Evolutionary conservation across 2,329 filamentous ascomycete species (phyloP).

Genomic region (Phaeosphaeriaceae sp.): DNA sequence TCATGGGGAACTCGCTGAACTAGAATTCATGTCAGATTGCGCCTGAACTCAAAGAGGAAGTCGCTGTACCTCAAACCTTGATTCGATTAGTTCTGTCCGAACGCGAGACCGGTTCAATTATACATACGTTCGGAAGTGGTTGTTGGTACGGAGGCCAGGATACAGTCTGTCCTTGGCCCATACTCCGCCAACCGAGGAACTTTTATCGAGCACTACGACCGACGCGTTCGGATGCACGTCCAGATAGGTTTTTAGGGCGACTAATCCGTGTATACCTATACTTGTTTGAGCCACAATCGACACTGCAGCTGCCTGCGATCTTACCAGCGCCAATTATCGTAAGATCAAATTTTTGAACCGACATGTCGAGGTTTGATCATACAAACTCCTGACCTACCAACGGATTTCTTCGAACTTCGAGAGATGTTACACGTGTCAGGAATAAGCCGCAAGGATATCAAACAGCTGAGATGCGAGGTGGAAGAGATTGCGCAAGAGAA

Average conservation of each 20-base stretch:
- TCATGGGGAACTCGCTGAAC: conserved; percentile 48
- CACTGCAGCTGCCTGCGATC: neutral
- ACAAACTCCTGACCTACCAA: neutral
- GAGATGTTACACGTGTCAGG: neutral
- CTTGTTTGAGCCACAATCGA: neutral
- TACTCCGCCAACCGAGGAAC: conserved; percentile 50
- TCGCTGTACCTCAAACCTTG: conserved; percentile 22
- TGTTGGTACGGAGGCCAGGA: conserved; percentile 54
- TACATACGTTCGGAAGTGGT: conserved; percentile 49
- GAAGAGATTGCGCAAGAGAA: neutral
- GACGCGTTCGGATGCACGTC: conserved; percentile 51
- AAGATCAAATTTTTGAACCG: conserved; percentile 18
- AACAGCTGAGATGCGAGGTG: neutral
- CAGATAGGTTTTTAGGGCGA: conserved; percentile 58
- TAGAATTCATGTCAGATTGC: conserved; percentile 16
- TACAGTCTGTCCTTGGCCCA: conserved; percentile 54
- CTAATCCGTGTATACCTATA: conserved; percentile 52
- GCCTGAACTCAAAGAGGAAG: neutral
- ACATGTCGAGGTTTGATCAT: neutral
- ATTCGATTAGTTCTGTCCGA: conserved; percentile 2
- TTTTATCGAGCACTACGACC: conserved; percentile 54
- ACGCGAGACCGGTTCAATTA: neutral
- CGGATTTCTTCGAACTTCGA: no score
- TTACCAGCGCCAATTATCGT: conserved; percentile 41
- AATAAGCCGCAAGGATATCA: neutral